These are phyloP conservation scores for Lichtheimia ornata DNA, from an alignment of 371 early-diverging fungal species.

Conservation along the genomic window DNA sequence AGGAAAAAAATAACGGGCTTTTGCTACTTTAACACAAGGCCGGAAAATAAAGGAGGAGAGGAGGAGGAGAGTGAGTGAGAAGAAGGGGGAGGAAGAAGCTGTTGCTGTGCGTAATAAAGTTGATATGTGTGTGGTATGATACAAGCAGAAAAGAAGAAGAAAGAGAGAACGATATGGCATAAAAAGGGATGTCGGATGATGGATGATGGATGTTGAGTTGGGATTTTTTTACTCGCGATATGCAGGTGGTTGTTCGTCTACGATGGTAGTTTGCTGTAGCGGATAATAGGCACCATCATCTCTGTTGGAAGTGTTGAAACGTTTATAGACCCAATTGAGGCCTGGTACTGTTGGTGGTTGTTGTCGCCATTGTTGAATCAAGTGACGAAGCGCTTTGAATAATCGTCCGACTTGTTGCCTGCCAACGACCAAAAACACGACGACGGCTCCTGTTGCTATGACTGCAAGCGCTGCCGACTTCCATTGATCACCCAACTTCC, in stretches of 20 bases:
- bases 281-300: constrained; percentile 36
- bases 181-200: constrained; percentile 1
- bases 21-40: too few relatives aligned
- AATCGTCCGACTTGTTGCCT: constrained; percentile 34
- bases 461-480: constrained; percentile 35
- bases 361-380: constrained; percentile 41
- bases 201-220: neutral
- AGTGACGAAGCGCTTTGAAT: constrained; percentile 18
- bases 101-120: neutral
- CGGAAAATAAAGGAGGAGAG: neutral
- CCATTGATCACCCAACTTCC: constrained; percentile 51
- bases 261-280: constrained; percentile 15
- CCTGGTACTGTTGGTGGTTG: constrained; percentile 19
- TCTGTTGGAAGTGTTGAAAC: constrained; percentile 7
- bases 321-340: constrained; percentile 37
- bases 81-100: neutral
- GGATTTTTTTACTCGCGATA: constrained; percentile 25
- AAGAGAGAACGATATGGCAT: neutral
- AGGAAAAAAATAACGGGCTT: too few relatives aligned
- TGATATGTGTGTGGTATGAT: neutral
- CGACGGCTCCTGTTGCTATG: constrained; percentile 34
- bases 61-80: neutral
- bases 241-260: constrained; percentile 38
- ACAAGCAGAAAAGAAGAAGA: neutral
- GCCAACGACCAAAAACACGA: constrained; percentile 28